Conservation (phyloP, 345 rosid genomes). For the Acer saccharum region DNA sequence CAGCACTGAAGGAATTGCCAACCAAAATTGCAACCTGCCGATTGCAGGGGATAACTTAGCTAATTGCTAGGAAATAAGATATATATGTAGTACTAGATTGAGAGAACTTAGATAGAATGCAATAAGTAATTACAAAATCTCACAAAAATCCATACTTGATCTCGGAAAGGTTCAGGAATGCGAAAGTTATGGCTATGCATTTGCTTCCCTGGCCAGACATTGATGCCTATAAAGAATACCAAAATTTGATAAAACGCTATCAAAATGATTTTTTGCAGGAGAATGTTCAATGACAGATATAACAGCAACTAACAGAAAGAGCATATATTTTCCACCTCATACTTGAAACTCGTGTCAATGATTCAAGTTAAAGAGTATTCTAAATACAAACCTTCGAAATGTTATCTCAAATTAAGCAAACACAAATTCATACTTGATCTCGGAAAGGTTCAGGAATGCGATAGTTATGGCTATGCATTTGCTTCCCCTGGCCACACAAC, state of each 20-base stretch:
- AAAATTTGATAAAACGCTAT: background rate
- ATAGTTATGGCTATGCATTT: slow-evolving; percentile 85
- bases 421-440: slow-evolving; percentile 46
- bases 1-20: slow-evolving; percentile 71
- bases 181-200: slow-evolving; percentile 89
- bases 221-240: slow-evolving; percentile 45
- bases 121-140: background rate
- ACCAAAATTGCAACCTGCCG: slow-evolving; percentile 69
- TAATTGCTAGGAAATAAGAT: background rate
- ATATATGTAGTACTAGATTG: background rate
- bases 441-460: slow-evolving; percentile 64
- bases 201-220: slow-evolving; percentile 88
- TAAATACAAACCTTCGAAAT: too few relatives aligned
- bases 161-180: slow-evolving; percentile 57
- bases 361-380: too few relatives aligned
- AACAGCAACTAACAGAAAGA: too few relatives aligned
- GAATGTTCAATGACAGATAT: too few relatives aligned
- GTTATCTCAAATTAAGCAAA: too few relatives aligned
- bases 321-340: too few relatives aligned
- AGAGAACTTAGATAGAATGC: background rate
- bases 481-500: slow-evolving; percentile 86
- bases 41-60: background rate
- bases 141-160: slow-evolving; percentile 40
- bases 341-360: too few relatives aligned
- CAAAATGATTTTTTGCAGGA: too few relatives aligned